Base-by-base conservation (phyloP, 208 protist species). In the Crithidia acanthocephali region DNA sequence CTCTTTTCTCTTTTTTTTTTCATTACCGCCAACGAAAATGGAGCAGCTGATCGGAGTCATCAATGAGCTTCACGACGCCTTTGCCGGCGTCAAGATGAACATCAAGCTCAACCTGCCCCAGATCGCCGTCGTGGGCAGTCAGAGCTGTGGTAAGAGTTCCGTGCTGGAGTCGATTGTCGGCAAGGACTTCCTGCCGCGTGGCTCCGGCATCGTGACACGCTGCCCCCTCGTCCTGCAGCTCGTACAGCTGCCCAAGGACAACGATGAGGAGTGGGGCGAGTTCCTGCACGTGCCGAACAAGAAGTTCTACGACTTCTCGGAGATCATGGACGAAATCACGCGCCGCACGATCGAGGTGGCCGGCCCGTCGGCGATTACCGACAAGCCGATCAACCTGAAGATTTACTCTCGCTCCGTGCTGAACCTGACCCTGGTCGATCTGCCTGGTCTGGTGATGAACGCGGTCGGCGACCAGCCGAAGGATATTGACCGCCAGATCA, bases 141-240 rank as follows among this genome's bases (percentile, higher is more conserved):
- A 99, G 84, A 97, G 90, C 58, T 95, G 86, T 42, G 95, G 98
- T 68, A 99, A 99, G 83, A 96, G 86, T 67, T 98, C 95, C 25
- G 99, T 99, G 48, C 88, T 99, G n/a, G 99, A 99, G 86, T 97
- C 92, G 47, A 95, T 99, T 58, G 99, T 99, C 0, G 99, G 99
- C 2, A 88, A 97, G 61, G 99, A 99, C 77, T 99, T 99, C 68
- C 80, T 99, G 11, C 99, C 99, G 8, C 94, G 99, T 77, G 98
- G 98, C 22, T 95, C 93, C 27, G 99, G 98, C 44, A 99, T 99
- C 68, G 98, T 99, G 42, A 99, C 99, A 1, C 86, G 99, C 30
- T 92, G 99, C 67, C 99, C 99, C 2, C 87, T 99, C 2, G 93
- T 99, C 20, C 88, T 99, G 23, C 98, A 99, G 88, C 89, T 99